phyloP scores from a whole-genome alignment of 192 early-diverging fungal genomes.

The Gamsiella multidivaricata region DNA sequence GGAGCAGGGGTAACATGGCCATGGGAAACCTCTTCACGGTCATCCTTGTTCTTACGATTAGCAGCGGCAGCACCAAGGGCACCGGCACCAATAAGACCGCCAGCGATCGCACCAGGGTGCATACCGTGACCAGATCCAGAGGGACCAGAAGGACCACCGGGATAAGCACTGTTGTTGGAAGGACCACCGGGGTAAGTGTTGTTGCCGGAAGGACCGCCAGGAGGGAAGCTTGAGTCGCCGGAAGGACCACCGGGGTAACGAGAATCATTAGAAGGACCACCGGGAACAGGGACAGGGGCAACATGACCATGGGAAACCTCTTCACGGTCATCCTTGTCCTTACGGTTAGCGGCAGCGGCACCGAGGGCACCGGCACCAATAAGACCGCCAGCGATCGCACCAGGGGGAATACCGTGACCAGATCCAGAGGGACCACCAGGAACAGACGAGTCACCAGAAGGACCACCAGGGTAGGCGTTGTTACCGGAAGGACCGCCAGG shows the following conservation, averaged over 20 bases:
- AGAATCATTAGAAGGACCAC: too few relatives aligned
- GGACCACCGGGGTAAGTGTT: slow-evolving; percentile 22
- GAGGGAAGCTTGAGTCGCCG: slow-evolving; percentile 15
- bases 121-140: slow-evolving; percentile 13
- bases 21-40: slow-evolving; percentile 30
- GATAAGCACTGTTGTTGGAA: slow-evolving; percentile 6
- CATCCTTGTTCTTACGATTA: slow-evolving; percentile 28
- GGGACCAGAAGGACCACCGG: slow-evolving; percentile 31
- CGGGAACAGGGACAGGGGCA: slow-evolving; percentile 31
- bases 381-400: slow-evolving; percentile 9
- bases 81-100: slow-evolving; percentile 1
- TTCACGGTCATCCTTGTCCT: slow-evolving; percentile 32
- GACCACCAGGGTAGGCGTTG: slow-evolving; percentile 17
- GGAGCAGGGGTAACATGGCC: slow-evolving; percentile 45
- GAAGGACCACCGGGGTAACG: slow-evolving; percentile 28
- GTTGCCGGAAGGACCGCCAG: slow-evolving; percentile 5
- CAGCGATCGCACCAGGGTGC: slow-evolving; percentile 12
- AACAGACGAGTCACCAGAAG: slow-evolving; percentile 9
- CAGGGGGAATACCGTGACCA: slow-evolving; percentile 15
- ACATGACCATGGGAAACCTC: slow-evolving; percentile 45
- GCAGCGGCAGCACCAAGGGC: neutral
- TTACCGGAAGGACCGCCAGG: slow-evolving; percentile 7
- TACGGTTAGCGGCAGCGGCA: slow-evolving; percentile 1
- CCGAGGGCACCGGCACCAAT: neutral
- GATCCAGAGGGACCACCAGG: slow-evolving; percentile 20